Conservation (phyloP, 1,284 basidiomycete species). For the Sanguinoderma infundibulare region DNA sequence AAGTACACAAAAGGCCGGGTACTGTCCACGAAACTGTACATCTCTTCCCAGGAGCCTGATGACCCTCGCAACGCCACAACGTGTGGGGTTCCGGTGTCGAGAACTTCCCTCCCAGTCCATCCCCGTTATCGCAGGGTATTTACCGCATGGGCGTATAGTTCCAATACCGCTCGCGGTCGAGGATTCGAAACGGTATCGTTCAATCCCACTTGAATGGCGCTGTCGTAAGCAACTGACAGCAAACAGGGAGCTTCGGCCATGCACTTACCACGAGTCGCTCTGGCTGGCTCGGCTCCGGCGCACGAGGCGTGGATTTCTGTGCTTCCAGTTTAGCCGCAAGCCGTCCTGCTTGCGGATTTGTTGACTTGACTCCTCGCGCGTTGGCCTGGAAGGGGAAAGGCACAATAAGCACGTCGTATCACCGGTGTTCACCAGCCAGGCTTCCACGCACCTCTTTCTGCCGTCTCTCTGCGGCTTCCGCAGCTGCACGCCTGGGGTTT, state of each 20-base stretch:
- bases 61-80: not conserved
- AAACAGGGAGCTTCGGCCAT: conserved; percentile 25
- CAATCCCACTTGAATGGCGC: conserved; percentile 33
- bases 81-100: conserved; percentile 22
- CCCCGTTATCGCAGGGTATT: not conserved
- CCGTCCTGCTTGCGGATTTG: conserved; percentile 70
- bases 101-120: not conserved
- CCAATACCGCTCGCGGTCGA: conserved; percentile 3
- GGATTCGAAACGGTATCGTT: conserved; percentile 7
- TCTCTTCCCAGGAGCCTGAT: not conserved
- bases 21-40: not conserved
- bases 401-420: not conserved
- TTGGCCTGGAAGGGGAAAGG: conserved; percentile 45
- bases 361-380: conserved; percentile 57
- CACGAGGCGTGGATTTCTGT: conserved; percentile 51
- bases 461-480: conserved; percentile 72
- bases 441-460: conserved; percentile 56
- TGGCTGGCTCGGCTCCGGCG: conserved; percentile 54
- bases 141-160: conserved; percentile 17
- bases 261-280: conserved; percentile 65
- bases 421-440: conserved; percentile 22
- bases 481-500: conserved; percentile 65
- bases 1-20: not conserved
- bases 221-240: conserved; percentile 18
- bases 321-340: conserved; percentile 60